Evolutionary conservation across 225 moss, liverwort and hornwort species (phyloP).

Genomic region (Physcomitrium patens): DNA sequence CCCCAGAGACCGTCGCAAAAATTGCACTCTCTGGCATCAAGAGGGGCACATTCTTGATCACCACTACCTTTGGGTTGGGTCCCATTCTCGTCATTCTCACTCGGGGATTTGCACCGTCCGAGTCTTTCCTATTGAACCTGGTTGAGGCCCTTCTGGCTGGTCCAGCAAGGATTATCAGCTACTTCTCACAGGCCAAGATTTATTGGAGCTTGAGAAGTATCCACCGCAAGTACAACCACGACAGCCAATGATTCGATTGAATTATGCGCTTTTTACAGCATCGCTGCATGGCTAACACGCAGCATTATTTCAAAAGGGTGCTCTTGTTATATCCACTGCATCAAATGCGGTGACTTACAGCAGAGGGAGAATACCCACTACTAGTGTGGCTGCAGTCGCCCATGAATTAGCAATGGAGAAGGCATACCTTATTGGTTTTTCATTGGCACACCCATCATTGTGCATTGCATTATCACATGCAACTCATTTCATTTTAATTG

Average conservation of each 20-base stretch:
- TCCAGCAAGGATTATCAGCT: constrained; percentile 45
- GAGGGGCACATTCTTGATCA: constrained; percentile 69
- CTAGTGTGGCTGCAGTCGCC: no score
- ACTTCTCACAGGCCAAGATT: constrained; percentile 34
- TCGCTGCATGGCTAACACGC: neutral
- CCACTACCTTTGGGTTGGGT: constrained; percentile 77
- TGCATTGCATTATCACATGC: no score
- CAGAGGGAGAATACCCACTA: no score
- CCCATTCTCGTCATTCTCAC: constrained; percentile 61
- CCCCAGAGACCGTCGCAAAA: constrained; percentile 69
- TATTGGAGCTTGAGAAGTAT: constrained; percentile 38
- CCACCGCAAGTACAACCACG: constrained; percentile 47
- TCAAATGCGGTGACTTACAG: neutral
- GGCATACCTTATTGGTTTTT: no score
- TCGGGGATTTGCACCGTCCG: constrained; percentile 79
- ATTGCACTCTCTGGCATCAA: constrained; percentile 57
- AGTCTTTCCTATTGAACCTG: constrained; percentile 57
- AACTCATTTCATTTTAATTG: no score
- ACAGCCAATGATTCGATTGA: constrained; percentile 14
- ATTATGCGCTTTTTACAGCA: neutral
- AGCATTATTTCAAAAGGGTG: constrained; percentile 10
- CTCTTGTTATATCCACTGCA: constrained; percentile 7
- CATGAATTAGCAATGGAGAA: no score
- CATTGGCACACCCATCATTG: no score
- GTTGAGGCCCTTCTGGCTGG: constrained; percentile 43